Evolutionary conservation across 257 asterid species (phyloP), one percentile per base, ranked within the genome.

Genomic region (Cynanchum wilfordii): DNA sequence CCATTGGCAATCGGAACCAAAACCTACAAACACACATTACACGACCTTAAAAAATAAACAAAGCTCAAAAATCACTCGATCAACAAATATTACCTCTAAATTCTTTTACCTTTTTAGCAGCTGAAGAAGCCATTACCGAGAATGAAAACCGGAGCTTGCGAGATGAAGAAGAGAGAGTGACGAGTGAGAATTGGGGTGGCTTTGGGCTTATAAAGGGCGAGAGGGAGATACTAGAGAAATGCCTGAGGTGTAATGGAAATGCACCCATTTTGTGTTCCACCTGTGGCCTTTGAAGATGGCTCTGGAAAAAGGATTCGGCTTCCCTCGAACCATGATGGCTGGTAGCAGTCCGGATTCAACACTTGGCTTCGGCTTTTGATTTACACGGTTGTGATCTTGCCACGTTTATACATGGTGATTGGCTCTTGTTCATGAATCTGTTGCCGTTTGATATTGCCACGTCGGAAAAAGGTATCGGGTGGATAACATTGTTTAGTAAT

Each of bases 1-100:
- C 99, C 99, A 63, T 91, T 89, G 59, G 97, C 99, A 79, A 94
- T 87, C 77, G 99, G 99, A 67, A 94, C 92, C 97, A 94, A 88
- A 69, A 94, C 97, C 99, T 94, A 76, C 45, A 77, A 40, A 63
- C 40, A 36, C 12, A 22, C 58, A 38, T 66, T n/a, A 33, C 8
- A 36, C 49, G 20, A 19, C 17, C 50, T 7, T 6, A 19, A 36
- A 36, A 59, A 36, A 6, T 25, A 47, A 29, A 62, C 5, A 62
- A 30, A 30, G 27, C 44, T 29, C 45, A 62, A 30, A 55, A 68
- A n/a, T 7, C 42, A 54, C 5, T 56, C 59, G 10, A 24, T 33
- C 16, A 16, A 17, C 11, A 1, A 59, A 25, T 24, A 16, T 10
- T 22, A 2, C 10, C 15, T 4, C 54, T 2, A 60, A 36, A 6